These are phyloP conservation scores for Pestalotiopsis sp. DNA, from an alignment of 2,329 filamentous ascomycete species.

Conservation along the genomic window DNA sequence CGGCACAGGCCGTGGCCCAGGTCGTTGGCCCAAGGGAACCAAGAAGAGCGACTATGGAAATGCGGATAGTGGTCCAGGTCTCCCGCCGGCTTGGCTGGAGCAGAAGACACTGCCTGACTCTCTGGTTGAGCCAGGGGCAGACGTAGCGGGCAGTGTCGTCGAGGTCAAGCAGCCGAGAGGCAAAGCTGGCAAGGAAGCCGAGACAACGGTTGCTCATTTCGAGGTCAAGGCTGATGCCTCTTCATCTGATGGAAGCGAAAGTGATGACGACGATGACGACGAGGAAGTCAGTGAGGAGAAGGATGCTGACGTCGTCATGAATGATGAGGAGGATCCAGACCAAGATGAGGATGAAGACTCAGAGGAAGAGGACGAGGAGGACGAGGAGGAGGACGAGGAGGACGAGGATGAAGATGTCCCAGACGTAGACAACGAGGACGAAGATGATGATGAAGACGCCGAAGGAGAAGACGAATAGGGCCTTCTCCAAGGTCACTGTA, in stretches of 20 bases:
- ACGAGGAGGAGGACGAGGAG: slow-evolving; percentile 13
- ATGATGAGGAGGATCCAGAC: slow-evolving; percentile 7
- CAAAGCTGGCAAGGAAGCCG: slow-evolving; percentile 27
- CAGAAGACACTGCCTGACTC: slow-evolving; percentile 22
- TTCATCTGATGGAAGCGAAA: slow-evolving; percentile 4
- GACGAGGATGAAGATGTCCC: slow-evolving; percentile 1
- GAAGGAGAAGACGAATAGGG: slow-evolving; percentile 12
- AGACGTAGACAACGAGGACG: slow-evolving; percentile 14
- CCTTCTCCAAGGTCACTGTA: background rate
- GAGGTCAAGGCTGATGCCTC: slow-evolving; percentile 19
- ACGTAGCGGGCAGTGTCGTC: slow-evolving; percentile 32
- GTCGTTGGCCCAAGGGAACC: slow-evolving; percentile 68
- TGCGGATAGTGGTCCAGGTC: slow-evolving; percentile 64
- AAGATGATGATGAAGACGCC: slow-evolving; percentile 13
- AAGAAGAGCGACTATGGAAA: slow-evolving; percentile 72
- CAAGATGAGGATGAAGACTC: slow-evolving; percentile 13
- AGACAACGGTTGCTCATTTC: slow-evolving; percentile 23
- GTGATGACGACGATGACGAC: slow-evolving; percentile 10
- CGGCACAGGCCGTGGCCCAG: slow-evolving; percentile 66
- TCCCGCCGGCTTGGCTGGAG: slow-evolving; percentile 60
- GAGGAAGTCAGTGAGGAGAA: slow-evolving; percentile 15
- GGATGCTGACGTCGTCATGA: slow-evolving; percentile 15
- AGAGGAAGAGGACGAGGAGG: slow-evolving; percentile 10
- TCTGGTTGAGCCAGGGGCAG: slow-evolving; percentile 16
- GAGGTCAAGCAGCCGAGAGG: slow-evolving; percentile 37